phyloP scores from a whole-genome alignment of 257 asterid species.

The Thymus quinquecostatus region DNA sequence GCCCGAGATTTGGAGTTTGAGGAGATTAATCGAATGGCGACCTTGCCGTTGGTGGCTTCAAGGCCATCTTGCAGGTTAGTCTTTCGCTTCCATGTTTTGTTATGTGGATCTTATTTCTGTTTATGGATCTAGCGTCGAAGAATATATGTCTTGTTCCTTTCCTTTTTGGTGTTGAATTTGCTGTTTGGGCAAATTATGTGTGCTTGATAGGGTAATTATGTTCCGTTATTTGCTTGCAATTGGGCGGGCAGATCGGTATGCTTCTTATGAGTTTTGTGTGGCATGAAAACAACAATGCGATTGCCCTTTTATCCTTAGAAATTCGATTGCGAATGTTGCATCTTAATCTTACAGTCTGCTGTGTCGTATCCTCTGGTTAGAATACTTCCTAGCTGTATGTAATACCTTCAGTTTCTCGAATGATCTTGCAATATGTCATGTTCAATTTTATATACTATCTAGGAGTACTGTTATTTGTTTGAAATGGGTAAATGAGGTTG shows the following conservation, averaged over 20 bases:
- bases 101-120: neutral
- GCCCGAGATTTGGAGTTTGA: constrained; percentile 79
- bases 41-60: constrained; percentile 97
- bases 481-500: too few species aligned
- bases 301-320: too few species aligned
- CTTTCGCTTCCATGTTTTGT: neutral
- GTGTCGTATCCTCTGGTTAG: too few species aligned
- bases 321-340: too few species aligned
- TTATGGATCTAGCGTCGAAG: neutral
- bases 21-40: constrained; percentile 80
- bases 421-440: too few species aligned
- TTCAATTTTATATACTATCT: too few species aligned
- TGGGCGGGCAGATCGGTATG: neutral
- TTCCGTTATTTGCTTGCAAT: neutral
- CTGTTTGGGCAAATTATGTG: constrained; percentile 6
- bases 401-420: too few species aligned
- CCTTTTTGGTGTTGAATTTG: neutral
- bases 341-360: too few species aligned
- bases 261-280: too few species aligned
- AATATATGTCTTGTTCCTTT: neutral
- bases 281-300: too few species aligned
- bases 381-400: too few species aligned
- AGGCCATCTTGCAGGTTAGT: constrained; percentile 64
- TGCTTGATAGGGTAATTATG: constrained; percentile 4
- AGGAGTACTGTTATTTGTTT: too few species aligned